Evolutionary conservation across 2,329 filamentous ascomycete species (phyloP), one percentile per base, ranked within the genome.

Genomic region (Colletotrichum sp.): DNA sequence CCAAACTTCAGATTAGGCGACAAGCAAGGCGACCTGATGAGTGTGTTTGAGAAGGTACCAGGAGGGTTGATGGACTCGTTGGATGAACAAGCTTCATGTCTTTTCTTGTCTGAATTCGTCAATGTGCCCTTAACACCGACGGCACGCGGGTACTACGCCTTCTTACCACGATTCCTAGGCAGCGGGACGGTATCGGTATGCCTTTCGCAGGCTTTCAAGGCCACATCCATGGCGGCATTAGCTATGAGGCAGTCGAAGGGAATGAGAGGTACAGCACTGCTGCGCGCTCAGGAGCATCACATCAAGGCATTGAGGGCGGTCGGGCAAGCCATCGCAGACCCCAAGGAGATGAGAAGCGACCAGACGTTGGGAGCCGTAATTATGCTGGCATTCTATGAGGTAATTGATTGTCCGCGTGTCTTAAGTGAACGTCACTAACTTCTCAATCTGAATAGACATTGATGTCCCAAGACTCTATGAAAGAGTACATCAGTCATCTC

Each of bases 401-500:
- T 77, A 32, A 68, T 52, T 0, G 19, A 7, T 3, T 2, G 5
- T 15, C 16, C 15, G 12, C 2, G 6, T 15, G 4, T 6, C 0
- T 7, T 0, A 5, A 5, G 1, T n/a, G 16, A 19, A 1, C 32
- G 27, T 64, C 19, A 32, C n/a, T 52, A 5, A 67, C 15, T 4
- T 15, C 0, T 4, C 16, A 61, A 59, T 36, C 3, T 4, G 9
- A 55, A 55, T 57, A 78, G 34, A 34, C 77, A 9, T 71, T 77
- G n/a, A 74, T 77, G 25, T 75, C 77, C 7, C 74, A 74, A 27
- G 78, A 79, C 39, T 76, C 78, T 4, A 74, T 79, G 22, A 75
- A 74, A 12, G 78, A 79, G n/a, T 79, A 79, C n/a, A 68, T 79
- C 12, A 78, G 70, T 27, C 78, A 79, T 36, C 27, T 79, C n/a